Evolutionary conservation across 306 rosid species (phyloP).

Genomic region (Prinsepia uniflora): DNA sequence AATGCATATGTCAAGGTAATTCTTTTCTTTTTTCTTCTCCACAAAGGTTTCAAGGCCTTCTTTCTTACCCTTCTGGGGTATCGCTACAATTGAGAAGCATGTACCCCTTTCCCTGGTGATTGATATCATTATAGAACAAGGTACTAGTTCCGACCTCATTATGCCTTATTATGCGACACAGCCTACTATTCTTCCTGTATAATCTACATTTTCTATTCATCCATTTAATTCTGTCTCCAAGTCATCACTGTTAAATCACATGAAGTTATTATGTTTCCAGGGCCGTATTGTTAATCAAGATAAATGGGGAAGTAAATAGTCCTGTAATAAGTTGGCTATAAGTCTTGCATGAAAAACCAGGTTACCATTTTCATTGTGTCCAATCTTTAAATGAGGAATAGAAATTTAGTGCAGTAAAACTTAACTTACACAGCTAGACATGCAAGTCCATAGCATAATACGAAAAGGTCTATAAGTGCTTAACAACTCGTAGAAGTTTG

Average conservation of each 20-base stretch:
- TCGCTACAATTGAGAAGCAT: conserved; percentile 54
- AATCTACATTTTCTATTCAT: not conserved
- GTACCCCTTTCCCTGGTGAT: conserved; percentile 72
- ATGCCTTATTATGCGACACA: not conserved
- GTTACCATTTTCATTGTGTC: not conserved
- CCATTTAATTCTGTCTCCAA: not conserved
- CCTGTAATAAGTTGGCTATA: not conserved
- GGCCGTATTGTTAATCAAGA: not conserved
- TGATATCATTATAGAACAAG: conserved; percentile 87
- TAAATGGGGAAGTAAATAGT: not conserved
- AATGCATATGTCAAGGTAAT: conserved; percentile 1
- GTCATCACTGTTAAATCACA: not conserved
- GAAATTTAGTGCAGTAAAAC: not conserved
- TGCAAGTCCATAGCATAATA: not conserved
- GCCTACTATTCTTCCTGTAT: not conserved
- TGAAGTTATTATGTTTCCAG: not conserved
- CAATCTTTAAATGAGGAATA: not conserved
- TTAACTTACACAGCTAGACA: not conserved
- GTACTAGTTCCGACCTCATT: conserved; percentile 26
- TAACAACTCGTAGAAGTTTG: not conserved
- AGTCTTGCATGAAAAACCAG: not conserved
- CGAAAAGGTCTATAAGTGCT: not conserved
- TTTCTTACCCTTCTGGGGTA: conserved; percentile 72
- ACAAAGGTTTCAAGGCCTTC: conserved; percentile 88
- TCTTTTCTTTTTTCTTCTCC: not conserved